phyloP scores from a whole-genome alignment of 192 early-diverging fungal genomes.

The Pecoramyces ruminantium region DNA sequence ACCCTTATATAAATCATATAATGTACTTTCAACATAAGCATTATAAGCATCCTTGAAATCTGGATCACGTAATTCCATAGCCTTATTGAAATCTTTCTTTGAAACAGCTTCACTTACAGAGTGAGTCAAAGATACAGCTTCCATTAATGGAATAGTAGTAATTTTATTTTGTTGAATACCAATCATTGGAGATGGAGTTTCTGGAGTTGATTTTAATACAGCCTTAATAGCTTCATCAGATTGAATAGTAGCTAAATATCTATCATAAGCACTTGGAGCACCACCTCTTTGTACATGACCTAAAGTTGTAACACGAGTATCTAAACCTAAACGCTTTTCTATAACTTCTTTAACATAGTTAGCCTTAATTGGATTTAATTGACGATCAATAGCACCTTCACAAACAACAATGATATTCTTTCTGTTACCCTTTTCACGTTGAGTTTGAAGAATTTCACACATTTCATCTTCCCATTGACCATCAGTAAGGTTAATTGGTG shows the following conservation, averaged over 20 bases:
- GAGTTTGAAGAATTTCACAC: slow-evolving; percentile 42
- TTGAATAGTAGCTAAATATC: slow-evolving; percentile 85
- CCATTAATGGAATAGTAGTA: slow-evolving; percentile 68
- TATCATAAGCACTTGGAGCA: slow-evolving; percentile 71
- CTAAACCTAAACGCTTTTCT: slow-evolving; percentile 56
- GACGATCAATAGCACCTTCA: slow-evolving; percentile 85
- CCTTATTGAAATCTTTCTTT: slow-evolving; percentile 63
- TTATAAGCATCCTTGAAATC: slow-evolving; percentile 46
- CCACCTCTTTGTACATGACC: slow-evolving; percentile 96
- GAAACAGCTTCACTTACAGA: slow-evolving; percentile 68
- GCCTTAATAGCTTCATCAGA: slow-evolving; percentile 87
- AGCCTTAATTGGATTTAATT: slow-evolving; percentile 71
- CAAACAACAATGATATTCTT: slow-evolving; percentile 89
- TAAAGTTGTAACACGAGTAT: slow-evolving; percentile 84
- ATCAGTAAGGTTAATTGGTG: slow-evolving; percentile 16
- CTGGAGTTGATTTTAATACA: slow-evolving; percentile 63
- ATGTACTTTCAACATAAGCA: slow-evolving; percentile 22
- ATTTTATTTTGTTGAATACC: slow-evolving; percentile 82
- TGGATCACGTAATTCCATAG: slow-evolving; percentile 75
- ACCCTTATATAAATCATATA: slow-evolving; percentile 2
- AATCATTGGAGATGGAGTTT: slow-evolving; percentile 82
- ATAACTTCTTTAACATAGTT: slow-evolving; percentile 71
- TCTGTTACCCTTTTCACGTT: slow-evolving; percentile 69
- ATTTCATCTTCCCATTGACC: slow-evolving; percentile 78
- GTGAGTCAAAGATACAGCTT: slow-evolving; percentile 72